These are phyloP conservation scores for Sporothrix humicola DNA, from an alignment of 2,329 filamentous ascomycete species.

Conservation along the genomic window DNA sequence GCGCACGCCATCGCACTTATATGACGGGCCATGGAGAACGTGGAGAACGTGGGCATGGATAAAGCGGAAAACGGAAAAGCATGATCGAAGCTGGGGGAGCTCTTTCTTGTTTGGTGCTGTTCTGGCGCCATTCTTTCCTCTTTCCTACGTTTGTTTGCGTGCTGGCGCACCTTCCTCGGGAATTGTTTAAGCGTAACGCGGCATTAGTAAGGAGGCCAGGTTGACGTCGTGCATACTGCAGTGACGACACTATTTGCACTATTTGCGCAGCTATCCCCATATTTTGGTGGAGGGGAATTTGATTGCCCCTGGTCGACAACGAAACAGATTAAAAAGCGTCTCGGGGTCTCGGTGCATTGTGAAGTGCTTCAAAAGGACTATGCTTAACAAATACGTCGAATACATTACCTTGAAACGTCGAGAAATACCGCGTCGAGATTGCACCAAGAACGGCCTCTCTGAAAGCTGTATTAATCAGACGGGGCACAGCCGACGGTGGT, in stretches of 20 bases:
- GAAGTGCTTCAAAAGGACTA: too few species aligned
- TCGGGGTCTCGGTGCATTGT: too few species aligned
- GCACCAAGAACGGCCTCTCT: neutral
- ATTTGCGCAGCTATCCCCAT: too few species aligned
- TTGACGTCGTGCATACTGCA: neutral
- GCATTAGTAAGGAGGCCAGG: neutral
- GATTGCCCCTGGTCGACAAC: too few species aligned
- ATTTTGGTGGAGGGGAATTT: too few species aligned
- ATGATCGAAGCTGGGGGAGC: neutral
- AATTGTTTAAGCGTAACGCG: neutral
- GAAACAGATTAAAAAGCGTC: too few species aligned
- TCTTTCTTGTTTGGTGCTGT: neutral
- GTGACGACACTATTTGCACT: too few species aligned
- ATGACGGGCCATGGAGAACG: neutral
- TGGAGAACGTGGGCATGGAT: neutral
- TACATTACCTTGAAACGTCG: neutral
- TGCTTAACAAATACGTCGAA: neutral
- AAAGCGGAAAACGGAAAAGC: neutral
- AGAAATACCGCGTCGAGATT: neutral
- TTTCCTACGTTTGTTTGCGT: too few species aligned
- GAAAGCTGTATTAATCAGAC: neutral
- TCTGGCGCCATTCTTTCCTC: neutral
- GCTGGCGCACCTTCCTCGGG: neutral
- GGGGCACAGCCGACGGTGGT: neutral
- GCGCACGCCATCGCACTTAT: constrained; percentile 8